Conservation (phyloP, 129 eudicot species). For the Scalesia atractyloides region DNA sequence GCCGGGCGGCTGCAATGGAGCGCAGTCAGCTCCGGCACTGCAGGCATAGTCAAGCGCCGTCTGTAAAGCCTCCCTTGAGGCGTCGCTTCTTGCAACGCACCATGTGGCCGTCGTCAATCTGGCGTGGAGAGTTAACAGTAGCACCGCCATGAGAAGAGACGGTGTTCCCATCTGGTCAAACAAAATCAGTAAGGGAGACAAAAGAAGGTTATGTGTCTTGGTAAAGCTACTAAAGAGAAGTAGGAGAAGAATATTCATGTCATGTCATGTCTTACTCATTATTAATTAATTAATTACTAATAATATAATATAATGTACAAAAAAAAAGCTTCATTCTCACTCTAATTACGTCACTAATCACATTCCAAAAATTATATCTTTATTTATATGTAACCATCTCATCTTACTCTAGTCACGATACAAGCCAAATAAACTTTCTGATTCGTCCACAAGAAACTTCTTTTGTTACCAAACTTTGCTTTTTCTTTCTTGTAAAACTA, state of each 20-base stretch:
- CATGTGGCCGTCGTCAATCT: slow-evolving; percentile 32
- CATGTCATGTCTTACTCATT: too few species aligned
- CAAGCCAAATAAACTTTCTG: too few species aligned
- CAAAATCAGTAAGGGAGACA: slow-evolving; percentile 16
- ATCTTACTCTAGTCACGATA: too few species aligned
- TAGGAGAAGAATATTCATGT: slow-evolving; percentile 13
- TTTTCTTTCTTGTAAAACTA: too few species aligned
- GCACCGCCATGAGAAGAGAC: slow-evolving; percentile 10
- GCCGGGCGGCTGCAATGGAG: slow-evolving; percentile 56
- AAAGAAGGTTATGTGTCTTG: slow-evolving; percentile 18
- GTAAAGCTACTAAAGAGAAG: slow-evolving; percentile 39
- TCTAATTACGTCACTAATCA: too few species aligned
- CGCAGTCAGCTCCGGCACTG: slow-evolving; percentile 71
- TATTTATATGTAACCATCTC: too few species aligned
- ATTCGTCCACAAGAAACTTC: too few species aligned
- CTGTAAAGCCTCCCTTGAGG: slow-evolving; percentile 52
- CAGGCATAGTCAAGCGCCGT: slow-evolving; percentile 75
- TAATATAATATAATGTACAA: too few species aligned
- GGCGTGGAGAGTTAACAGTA: neutral
- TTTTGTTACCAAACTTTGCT: too few species aligned
- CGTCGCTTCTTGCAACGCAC: slow-evolving; percentile 74
- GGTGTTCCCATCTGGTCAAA: slow-evolving; percentile 23
- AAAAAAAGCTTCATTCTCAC: too few species aligned
- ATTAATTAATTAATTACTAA: too few species aligned
- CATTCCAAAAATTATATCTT: too few species aligned